These are phyloP conservation scores for Verticillium alfalfae DNA, from an alignment of 2,329 filamentous ascomycete species.

Conservation along the genomic window DNA sequence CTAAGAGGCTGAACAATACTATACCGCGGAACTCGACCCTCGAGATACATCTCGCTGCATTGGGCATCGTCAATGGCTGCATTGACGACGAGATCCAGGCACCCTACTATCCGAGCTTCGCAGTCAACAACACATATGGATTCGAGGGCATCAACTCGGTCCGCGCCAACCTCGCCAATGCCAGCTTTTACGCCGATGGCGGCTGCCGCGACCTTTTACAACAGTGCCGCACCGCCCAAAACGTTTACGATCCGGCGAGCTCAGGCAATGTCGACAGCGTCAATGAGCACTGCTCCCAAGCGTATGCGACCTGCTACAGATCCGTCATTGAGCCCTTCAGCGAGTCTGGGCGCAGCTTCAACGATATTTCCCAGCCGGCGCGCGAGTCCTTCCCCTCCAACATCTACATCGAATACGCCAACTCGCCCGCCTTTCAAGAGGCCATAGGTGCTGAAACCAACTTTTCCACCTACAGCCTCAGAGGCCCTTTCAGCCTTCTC, in stretches of 20 bases:
- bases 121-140: constrained; percentile 61
- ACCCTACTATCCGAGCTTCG: constrained; percentile 51
- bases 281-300: constrained; percentile 6
- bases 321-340: constrained; percentile 55
- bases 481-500: constrained; percentile 41
- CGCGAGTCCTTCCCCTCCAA: constrained; percentile 57
- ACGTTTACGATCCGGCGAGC: constrained; percentile 8
- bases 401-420: constrained; percentile 60
- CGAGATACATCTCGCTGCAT: constrained; percentile 53
- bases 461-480: constrained; percentile 44
- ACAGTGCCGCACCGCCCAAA: constrained; percentile 10
- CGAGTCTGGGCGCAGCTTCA: constrained; percentile 47
- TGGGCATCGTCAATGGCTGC: constrained; percentile 69
- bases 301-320: constrained; percentile 34
- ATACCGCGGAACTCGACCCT: constrained; percentile 44
- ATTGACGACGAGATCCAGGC: constrained; percentile 60
- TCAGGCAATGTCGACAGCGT: constrained; percentile 5
- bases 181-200: constrained; percentile 5
- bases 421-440: constrained; percentile 46
- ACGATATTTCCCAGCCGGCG: constrained; percentile 53
- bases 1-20: constrained; percentile 42
- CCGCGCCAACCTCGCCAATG: constrained; percentile 9
- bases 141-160: constrained; percentile 25
- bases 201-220: constrained; percentile 10
- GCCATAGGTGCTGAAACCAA: constrained; percentile 55